phyloP scores from a whole-genome alignment of 1,284 basidiomycete species.

The Malassezia arunalokei region DNA sequence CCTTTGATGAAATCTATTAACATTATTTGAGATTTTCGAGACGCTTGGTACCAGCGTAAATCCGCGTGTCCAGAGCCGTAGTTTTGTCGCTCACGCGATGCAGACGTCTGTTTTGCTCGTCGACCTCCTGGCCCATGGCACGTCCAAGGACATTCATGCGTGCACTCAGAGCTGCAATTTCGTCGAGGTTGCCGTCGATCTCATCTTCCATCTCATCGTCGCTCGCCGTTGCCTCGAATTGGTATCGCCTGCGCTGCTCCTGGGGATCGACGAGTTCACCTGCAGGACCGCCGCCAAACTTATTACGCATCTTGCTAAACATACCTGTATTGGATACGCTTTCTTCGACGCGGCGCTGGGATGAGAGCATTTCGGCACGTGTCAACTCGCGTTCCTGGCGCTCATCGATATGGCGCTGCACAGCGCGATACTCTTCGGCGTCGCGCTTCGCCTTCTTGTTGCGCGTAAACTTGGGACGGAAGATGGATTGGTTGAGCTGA shows the following conservation, averaged over 20 bases:
- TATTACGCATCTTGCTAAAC: slow-evolving; percentile 21
- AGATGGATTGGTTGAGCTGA: slow-evolving; percentile 85
- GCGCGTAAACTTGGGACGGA: slow-evolving; percentile 52
- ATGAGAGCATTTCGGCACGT: slow-evolving; percentile 59
- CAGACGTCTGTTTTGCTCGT: slow-evolving; percentile 37
- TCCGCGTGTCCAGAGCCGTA: slow-evolving; percentile 34
- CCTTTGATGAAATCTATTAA: slow-evolving; percentile 74
- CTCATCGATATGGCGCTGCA: slow-evolving; percentile 78
- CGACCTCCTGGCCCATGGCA: slow-evolving; percentile 57
- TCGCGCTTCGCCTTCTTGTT: slow-evolving; percentile 65
- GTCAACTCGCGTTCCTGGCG: slow-evolving; percentile 56
- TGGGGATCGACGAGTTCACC: slow-evolving; percentile 50
- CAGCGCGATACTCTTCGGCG: slow-evolving; percentile 76
- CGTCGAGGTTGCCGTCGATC: slow-evolving; percentile 79
- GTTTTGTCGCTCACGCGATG: slow-evolving; percentile 40
- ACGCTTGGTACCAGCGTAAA: slow-evolving; percentile 38
- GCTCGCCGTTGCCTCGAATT: slow-evolving; percentile 87
- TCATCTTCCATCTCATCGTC: slow-evolving; percentile 76
- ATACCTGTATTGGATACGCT: slow-evolving; percentile 50
- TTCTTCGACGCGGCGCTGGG: slow-evolving; percentile 69
- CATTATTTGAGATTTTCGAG: slow-evolving; percentile 34
- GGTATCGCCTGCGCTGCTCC: slow-evolving; percentile 69
- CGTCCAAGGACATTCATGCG: slow-evolving; percentile 70
- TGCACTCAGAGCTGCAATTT: slow-evolving; percentile 69
- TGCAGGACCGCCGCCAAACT: slow-evolving; percentile 2